A percentile compares a stretch with the other conserved stretches of the same genome.
These are phyloP conservation scores for Adansonia rubrostipa DNA, from an alignment of 441 rosid genomes.

Conservation along the genomic window DNA sequence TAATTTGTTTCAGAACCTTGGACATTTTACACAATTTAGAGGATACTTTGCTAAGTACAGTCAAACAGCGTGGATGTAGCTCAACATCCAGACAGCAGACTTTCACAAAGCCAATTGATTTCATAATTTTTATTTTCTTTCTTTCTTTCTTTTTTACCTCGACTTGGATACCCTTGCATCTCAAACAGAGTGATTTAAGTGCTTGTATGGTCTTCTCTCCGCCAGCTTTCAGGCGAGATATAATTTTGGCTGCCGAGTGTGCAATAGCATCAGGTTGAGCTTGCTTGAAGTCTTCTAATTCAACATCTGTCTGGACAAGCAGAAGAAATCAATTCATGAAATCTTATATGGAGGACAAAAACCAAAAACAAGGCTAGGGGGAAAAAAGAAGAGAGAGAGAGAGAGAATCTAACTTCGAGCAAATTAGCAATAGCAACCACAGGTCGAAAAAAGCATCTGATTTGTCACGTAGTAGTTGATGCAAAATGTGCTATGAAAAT, in stretches of 20 bases:
- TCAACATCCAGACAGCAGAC: slow-evolving; percentile 5
- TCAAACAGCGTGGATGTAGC: background rate
- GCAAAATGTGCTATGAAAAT: slow-evolving; percentile 5
- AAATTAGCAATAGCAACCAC: background rate
- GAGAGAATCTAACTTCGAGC: background rate
- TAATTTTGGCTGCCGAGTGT: slow-evolving; percentile 67
- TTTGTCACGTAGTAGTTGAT: background rate
- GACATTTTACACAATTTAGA: background rate
- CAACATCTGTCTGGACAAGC: slow-evolving; percentile 60
- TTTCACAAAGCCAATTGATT: background rate
- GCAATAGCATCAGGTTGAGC: slow-evolving; percentile 88
- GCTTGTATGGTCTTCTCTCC: slow-evolving; percentile 72
- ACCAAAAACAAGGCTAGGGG: background rate
- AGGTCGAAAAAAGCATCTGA: background rate
- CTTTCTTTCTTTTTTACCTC: slow-evolving; percentile 60
- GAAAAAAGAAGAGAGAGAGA: background rate
- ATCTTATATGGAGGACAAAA: background rate
- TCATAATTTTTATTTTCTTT: slow-evolving; percentile 10
- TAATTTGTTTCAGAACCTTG: background rate
- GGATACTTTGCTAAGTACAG: background rate
- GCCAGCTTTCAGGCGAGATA: slow-evolving; percentile 69
- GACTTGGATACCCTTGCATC: slow-evolving; percentile 79
- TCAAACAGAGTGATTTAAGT: slow-evolving; percentile 79
- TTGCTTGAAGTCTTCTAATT: slow-evolving; percentile 72
- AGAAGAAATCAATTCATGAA: slow-evolving; percentile 31